phyloP scores from a whole-genome alignment of 202 grass and related monocot genomes.

The Panicum hallii region DNA sequence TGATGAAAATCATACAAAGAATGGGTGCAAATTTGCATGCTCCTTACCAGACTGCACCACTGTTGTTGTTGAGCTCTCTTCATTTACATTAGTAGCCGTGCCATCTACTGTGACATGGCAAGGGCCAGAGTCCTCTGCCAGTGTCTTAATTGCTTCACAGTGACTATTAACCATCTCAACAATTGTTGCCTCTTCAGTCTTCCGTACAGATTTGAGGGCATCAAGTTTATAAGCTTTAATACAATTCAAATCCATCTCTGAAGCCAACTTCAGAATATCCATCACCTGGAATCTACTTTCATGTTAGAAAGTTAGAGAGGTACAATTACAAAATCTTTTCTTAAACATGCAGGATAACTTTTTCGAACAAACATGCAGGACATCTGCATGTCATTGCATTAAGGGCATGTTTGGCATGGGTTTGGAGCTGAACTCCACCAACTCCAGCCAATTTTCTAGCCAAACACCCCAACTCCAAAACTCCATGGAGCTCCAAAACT shows the following conservation, averaged over 20 bases:
- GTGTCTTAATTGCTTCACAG: constrained; percentile 38
- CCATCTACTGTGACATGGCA: constrained; percentile 9
- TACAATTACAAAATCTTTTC: not conserved
- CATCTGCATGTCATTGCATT: not conserved
- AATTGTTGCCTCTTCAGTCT: constrained; percentile 45
- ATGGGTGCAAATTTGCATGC: not conserved
- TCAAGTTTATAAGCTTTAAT: constrained; percentile 98
- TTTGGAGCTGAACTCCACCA: too few relatives aligned
- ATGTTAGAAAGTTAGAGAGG: constrained; percentile 35
- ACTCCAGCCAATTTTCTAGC: too few relatives aligned
- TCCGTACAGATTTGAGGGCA: constrained; percentile 86
- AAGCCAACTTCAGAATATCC: constrained; percentile 89
- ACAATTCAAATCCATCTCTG: constrained; percentile 92
- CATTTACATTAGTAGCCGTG: constrained; percentile 29
- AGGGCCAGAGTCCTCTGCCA: constrained; percentile 30
- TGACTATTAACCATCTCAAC: constrained; percentile 28
- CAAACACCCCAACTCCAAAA: too few relatives aligned
- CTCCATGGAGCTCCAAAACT: too few relatives aligned
- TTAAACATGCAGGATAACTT: not conserved
- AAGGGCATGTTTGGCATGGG: not conserved
- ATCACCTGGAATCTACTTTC: constrained; percentile 78
- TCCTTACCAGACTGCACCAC: constrained; percentile 55
- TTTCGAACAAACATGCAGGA: not conserved
- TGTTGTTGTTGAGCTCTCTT: constrained; percentile 39
- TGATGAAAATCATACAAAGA: constrained; percentile 12